Conservation (phyloP, 768 basidiomycete genomes). For the Cubamyces lactineus region DNA sequence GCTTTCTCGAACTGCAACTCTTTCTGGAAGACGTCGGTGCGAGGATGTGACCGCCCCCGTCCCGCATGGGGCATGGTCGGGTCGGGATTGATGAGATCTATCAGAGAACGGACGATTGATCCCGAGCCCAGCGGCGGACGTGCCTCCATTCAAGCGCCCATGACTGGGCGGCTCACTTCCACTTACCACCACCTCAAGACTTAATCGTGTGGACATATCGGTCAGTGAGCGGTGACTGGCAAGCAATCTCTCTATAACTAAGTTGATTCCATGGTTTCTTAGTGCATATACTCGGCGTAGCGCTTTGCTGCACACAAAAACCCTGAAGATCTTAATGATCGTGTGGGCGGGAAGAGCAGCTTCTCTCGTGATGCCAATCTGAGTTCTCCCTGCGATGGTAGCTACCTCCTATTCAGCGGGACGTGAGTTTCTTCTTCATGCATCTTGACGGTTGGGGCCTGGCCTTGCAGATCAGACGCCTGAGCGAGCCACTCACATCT, state of each 20-base stretch:
- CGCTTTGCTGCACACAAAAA: too few relatives aligned
- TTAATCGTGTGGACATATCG: too few relatives aligned
- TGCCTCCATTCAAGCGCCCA: not conserved
- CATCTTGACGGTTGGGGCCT: not conserved
- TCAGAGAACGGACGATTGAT: slow-evolving; percentile 11
- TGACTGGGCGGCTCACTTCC: not conserved
- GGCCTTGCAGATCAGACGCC: slow-evolving; percentile 17
- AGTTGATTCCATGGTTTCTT: too few relatives aligned
- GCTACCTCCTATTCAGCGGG: too few relatives aligned
- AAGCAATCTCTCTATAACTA: too few relatives aligned
- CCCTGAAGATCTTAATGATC: too few relatives aligned
- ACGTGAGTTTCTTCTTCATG: not conserved
- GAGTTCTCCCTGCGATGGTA: not conserved
- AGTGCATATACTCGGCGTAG: too few relatives aligned
- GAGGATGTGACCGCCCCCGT: not conserved
- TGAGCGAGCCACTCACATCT: slow-evolving; percentile 2
- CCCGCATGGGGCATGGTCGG: not conserved
- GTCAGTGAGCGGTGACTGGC: too few relatives aligned
- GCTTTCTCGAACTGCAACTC: not conserved
- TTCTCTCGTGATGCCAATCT: not conserved
- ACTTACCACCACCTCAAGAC: too few relatives aligned
- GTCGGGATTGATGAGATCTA: slow-evolving; percentile 13
- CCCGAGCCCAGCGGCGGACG: not conserved
- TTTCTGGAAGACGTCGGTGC: not conserved
- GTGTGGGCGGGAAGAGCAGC: not conserved